Conservation (phyloP, 805 yeast species). For the Kazachstania bromeliacearum region DNA sequence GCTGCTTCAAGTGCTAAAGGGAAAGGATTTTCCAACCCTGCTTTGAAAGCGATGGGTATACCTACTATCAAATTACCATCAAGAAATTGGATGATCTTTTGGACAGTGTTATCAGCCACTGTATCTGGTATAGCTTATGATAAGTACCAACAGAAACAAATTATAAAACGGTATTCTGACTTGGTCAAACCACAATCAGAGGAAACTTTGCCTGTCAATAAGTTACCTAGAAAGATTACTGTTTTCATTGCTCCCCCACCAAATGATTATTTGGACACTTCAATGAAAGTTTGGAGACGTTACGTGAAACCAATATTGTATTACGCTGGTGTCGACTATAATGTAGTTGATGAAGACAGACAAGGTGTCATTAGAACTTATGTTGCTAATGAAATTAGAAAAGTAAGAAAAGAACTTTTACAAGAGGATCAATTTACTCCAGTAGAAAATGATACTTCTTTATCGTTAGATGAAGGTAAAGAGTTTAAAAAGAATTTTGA, state of each 20-base stretch:
- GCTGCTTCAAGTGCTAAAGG: background rate
- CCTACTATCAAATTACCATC: slow-evolving; percentile 73
- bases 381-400: slow-evolving; percentile 78
- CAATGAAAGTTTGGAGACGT: slow-evolving; percentile 62
- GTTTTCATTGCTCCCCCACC: slow-evolving; percentile 96
- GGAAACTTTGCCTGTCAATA: slow-evolving; percentile 37
- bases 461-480: slow-evolving; percentile 15
- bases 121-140: slow-evolving; percentile 79
- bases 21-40: slow-evolving; percentile 46
- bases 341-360: slow-evolving; percentile 61
- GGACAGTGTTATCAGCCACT: slow-evolving; percentile 55
- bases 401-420: slow-evolving; percentile 41
- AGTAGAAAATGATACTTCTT: slow-evolving; percentile 5
- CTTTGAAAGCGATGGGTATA: slow-evolving; percentile 76
- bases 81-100: slow-evolving; percentile 87
- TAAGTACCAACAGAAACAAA: slow-evolving; percentile 56
- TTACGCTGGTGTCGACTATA: slow-evolving; percentile 78
- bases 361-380: slow-evolving; percentile 81
- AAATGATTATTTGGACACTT: slow-evolving; percentile 71
- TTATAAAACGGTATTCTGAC: slow-evolving; percentile 56
- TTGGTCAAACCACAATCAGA: slow-evolving; percentile 47
- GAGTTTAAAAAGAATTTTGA: slow-evolving; percentile 28
- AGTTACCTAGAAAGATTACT: slow-evolving; percentile 63
- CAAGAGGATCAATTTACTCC: slow-evolving; percentile 13
- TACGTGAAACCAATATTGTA: slow-evolving; percentile 80